phyloP scores from a whole-genome alignment of 441 rosid species.

The Gossypium lobatum region DNA sequence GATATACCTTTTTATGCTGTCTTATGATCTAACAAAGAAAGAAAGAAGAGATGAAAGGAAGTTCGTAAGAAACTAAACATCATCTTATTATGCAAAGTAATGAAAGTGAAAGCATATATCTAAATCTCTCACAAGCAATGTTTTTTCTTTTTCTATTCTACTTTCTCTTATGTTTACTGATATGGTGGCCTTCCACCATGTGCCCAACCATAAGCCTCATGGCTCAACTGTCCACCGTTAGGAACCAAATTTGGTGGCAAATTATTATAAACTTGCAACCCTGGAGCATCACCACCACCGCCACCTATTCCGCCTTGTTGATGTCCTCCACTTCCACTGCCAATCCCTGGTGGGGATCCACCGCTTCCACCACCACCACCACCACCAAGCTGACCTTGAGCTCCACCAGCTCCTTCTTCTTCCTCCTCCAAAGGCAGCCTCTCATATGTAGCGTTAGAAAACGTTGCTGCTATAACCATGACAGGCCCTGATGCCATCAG shows the following conservation, averaged over 20 bases:
- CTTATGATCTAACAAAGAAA: too few species aligned
- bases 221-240: conserved; percentile 53
- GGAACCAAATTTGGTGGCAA: conserved; percentile 52
- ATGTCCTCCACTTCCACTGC: conserved; percentile 25
- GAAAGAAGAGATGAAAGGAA: background rate
- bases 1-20: too few species aligned
- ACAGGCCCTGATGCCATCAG: conserved; percentile 53
- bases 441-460: conserved; percentile 55
- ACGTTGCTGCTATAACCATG: conserved; percentile 51
- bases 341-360: conserved; percentile 29
- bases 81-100: conserved; percentile 1
- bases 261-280: conserved; percentile 42
- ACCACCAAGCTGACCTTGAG: conserved; percentile 27
- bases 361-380: conserved; percentile 32
- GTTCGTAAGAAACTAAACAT: background rate
- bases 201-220: conserved; percentile 51
- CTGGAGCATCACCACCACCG: conserved; percentile 26
- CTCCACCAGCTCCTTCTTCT: conserved; percentile 27
- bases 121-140: background rate
- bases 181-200: conserved; percentile 51
- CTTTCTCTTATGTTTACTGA: conserved; percentile 2
- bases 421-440: conserved; percentile 61
- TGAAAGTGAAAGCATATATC: conserved; percentile 7
- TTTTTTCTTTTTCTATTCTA: background rate
- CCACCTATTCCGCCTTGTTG: conserved; percentile 21